phyloP scores from a whole-genome alignment of 2,329 filamentous ascomycete species.

The Plenodomus tracheiphilus region DNA sequence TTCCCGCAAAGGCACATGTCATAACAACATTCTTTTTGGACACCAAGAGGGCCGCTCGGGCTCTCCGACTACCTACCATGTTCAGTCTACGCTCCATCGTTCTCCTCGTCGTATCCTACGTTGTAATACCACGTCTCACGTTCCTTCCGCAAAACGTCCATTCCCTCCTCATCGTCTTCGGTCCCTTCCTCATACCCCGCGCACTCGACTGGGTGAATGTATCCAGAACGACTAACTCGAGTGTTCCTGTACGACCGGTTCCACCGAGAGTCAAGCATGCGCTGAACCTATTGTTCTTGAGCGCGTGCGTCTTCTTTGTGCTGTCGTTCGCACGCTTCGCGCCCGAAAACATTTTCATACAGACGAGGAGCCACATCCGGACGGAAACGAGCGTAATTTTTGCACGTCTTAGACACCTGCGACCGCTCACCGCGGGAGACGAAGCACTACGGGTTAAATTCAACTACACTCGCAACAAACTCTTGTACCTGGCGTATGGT shows the following conservation, averaged over 20 bases:
- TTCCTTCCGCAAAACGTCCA: slow-evolving; percentile 40
- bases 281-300: slow-evolving; percentile 63
- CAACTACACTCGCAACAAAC: slow-evolving; percentile 62
- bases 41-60: background rate
- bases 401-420: slow-evolving; percentile 66
- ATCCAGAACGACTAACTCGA: slow-evolving; percentile 46
- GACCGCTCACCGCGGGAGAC: slow-evolving; percentile 65
- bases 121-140: slow-evolving; percentile 43
- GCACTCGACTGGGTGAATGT: slow-evolving; percentile 67
- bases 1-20: background rate
- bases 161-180: slow-evolving; percentile 59
- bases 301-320: slow-evolving; percentile 57
- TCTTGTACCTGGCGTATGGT: slow-evolving; percentile 84
- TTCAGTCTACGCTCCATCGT: slow-evolving; percentile 39
- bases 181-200: slow-evolving; percentile 71
- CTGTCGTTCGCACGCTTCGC: slow-evolving; percentile 68
- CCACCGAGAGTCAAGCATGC: slow-evolving; percentile 59
- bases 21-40: background rate
- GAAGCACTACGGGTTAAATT: slow-evolving; percentile 69
- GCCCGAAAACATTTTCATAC: slow-evolving; percentile 79
- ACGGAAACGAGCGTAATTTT: slow-evolving; percentile 86
- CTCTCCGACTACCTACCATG: slow-evolving; percentile 21
- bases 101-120: slow-evolving; percentile 37
- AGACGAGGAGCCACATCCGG: slow-evolving; percentile 79
- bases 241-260: slow-evolving; percentile 59